Evolutionary conservation across 495 filamentous ascomycete species (phyloP).

Genomic region (Astrothelium subdiscretum): DNA sequence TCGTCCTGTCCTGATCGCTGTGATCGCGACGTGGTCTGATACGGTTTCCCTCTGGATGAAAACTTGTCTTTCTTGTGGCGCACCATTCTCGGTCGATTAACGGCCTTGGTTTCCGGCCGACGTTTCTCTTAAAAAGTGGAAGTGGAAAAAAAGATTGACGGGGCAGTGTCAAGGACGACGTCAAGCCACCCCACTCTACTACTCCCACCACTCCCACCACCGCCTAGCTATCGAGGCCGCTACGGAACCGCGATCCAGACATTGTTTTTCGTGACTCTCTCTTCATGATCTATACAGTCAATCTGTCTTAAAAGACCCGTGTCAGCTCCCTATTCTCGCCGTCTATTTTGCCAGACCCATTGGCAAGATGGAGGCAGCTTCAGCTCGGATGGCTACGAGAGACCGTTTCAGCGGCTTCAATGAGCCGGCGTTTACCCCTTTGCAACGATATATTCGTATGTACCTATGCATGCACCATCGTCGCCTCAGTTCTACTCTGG

Average conservation of each 20-base stretch:
- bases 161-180: background rate
- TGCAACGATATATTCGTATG: conserved; percentile 85
- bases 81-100: conserved; percentile 53
- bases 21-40: conserved; percentile 19
- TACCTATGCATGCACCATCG: background rate
- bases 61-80: conserved; percentile 91
- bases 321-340: background rate
- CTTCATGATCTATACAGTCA: background rate
- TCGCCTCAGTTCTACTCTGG: background rate
- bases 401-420: conserved; percentile 85
- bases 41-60: conserved; percentile 44
- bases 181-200: background rate
- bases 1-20: conserved; percentile 31
- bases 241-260: background rate
- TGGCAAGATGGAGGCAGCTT: conserved; percentile 70
- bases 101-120: too few relatives aligned
- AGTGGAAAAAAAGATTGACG: background rate
- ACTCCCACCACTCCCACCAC: background rate
- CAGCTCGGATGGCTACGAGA: conserved; percentile 86
- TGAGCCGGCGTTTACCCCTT: conserved; percentile 65
- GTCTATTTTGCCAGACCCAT: background rate
- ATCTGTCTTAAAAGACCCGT: background rate
- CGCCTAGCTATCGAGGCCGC: background rate
- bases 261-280: background rate
- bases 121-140: background rate